Conservation (phyloP, 2,329 filamentous ascomycete species). For the Colletotrichum lupini region DNA sequence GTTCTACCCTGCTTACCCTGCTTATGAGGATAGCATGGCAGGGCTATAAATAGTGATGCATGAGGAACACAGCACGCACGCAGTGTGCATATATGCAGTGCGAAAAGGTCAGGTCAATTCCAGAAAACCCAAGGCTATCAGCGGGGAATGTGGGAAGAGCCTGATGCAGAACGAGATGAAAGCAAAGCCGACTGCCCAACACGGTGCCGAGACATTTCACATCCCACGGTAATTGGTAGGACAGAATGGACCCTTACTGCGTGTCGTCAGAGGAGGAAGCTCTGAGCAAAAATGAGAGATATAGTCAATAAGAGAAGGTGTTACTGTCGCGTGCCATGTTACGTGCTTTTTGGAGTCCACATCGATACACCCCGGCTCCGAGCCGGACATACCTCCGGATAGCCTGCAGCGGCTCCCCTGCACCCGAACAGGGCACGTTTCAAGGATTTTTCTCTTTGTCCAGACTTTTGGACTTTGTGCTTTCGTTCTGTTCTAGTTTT, state of each 20-base stretch:
- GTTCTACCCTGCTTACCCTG: background rate
- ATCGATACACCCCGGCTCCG: conserved; percentile 8
- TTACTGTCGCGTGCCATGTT: background rate
- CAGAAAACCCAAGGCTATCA: background rate
- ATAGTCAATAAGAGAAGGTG: background rate
- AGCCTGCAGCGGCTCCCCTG: conserved; percentile 13
- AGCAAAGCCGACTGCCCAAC: background rate
- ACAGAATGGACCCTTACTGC: background rate
- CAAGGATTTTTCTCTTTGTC: conserved; percentile 12
- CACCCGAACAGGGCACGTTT: background rate
- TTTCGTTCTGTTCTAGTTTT: background rate
- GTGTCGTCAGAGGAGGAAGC: conserved; percentile 11
- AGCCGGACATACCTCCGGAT: conserved; percentile 26
- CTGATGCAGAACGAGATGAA: background rate
- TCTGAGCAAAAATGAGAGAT: background rate
- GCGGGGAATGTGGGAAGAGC: background rate
- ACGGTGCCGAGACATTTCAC: background rate
- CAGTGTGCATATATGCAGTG: background rate
- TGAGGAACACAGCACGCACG: background rate
- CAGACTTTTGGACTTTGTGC: background rate
- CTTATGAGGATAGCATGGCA: background rate
- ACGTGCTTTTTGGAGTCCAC: background rate
- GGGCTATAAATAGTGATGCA: conserved; percentile 6
- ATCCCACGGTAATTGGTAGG: background rate
- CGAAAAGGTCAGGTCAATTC: background rate